A percentile compares a stretch with the other conserved stretches of the same genome.
Evolutionary conservation across 2,329 filamentous ascomycete species (phyloP).

Genomic region (Nemania sp.): DNA sequence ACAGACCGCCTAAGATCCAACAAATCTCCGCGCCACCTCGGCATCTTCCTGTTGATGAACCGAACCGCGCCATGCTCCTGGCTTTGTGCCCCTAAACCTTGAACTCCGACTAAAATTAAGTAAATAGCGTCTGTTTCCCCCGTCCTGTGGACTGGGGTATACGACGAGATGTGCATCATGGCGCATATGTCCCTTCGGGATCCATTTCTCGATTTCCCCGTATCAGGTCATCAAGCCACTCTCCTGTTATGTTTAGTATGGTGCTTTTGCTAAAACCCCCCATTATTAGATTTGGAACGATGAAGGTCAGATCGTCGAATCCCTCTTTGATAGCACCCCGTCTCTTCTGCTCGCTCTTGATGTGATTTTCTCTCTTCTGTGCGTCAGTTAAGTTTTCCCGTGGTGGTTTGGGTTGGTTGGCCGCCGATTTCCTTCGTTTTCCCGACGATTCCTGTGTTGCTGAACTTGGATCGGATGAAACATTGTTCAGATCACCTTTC

Average conservation of each 20-base stretch:
- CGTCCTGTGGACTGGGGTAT: no score
- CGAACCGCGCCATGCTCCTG: conserved; percentile 2
- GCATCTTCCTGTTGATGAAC: conserved; percentile 1
- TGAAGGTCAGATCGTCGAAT: conserved; percentile 75
- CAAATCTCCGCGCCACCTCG: neutral
- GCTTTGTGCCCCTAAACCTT: conserved; percentile 1
- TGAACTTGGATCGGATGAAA: conserved; percentile 37
- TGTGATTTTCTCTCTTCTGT: conserved; percentile 81
- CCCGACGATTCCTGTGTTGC: conserved; percentile 42
- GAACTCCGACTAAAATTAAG: conserved; percentile 17
- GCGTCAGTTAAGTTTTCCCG: conserved; percentile 82
- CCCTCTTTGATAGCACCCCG: conserved; percentile 73
- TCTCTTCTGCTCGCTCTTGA: conserved; percentile 59
- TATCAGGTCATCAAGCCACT: conserved; percentile 76
- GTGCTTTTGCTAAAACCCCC: conserved; percentile 83
- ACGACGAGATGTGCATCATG: no score
- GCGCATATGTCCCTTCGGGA: conserved; percentile 15
- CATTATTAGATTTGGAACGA: conserved; percentile 74
- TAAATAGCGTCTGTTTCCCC: neutral
- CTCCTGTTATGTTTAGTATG: conserved; percentile 73
- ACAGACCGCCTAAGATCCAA: conserved; percentile 6
- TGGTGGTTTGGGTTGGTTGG: conserved; percentile 50
- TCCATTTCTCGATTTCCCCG: conserved; percentile 67
- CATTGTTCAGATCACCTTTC: conserved; percentile 45
- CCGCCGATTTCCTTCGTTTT: conserved; percentile 59